Percentiles rank a stretch among this genome's conserved stretches.
Evolutionary conservation across 169 alveolate genomes (phyloP).

Genomic region (Cyclospora cayetanensis): DNA sequence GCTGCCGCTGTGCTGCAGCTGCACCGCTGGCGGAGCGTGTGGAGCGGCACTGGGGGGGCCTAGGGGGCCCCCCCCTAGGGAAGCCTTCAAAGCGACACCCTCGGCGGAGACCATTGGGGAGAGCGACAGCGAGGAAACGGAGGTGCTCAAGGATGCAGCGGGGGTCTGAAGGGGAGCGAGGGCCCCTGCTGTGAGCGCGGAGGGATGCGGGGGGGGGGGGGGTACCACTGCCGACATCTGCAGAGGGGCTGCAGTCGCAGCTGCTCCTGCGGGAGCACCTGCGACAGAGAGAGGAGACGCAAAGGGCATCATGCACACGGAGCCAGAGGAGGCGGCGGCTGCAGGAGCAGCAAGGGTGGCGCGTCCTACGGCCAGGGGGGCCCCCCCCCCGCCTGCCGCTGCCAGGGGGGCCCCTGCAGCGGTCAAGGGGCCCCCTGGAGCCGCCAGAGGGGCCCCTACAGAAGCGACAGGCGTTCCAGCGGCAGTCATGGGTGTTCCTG

Average conservation of each 20-base stretch:
- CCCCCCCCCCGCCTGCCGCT: constrained; percentile 20
- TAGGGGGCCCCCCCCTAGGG: not conserved
- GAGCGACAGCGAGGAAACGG: not conserved
- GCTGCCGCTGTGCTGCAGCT: not conserved
- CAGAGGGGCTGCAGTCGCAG: not conserved
- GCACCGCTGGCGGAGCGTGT: not conserved
- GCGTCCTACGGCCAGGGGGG: too few species aligned
- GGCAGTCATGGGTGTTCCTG: not conserved
- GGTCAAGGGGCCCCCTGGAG: not conserved
- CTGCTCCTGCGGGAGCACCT: not conserved
- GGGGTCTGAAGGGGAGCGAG: not conserved
- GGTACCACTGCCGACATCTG: not conserved
- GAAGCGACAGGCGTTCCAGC: not conserved
- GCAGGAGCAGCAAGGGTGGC: not conserved
- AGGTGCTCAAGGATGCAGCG: too few species aligned
- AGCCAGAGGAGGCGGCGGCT: not conserved
- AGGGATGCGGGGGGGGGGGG: too few species aligned
- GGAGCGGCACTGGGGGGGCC: not conserved
- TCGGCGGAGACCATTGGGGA: not conserved
- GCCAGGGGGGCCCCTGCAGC: not conserved
- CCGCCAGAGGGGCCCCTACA: not conserved
- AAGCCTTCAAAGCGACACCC: not conserved
- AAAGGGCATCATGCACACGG: not conserved
- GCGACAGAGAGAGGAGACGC: not conserved
- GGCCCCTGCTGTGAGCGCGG: too few species aligned